phyloP scores from a whole-genome alignment of 768 basidiomycete genomes.

The Podaxis sp. region DNA sequence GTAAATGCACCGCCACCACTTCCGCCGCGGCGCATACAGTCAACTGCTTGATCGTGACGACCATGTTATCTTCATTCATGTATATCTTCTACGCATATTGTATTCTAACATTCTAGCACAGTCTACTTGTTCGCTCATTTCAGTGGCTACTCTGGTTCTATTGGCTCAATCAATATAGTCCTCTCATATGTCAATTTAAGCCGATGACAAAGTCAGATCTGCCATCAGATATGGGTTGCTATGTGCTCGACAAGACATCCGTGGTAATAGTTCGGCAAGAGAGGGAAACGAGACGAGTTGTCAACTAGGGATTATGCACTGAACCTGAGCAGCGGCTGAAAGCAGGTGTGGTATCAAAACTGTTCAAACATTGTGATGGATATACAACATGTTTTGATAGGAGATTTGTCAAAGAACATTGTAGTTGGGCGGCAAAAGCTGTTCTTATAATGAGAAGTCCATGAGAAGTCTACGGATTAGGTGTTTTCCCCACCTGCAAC shows the following conservation, averaged over 20 bases:
- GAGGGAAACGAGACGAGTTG: background rate
- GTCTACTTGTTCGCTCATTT: background rate
- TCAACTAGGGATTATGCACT: too few species aligned
- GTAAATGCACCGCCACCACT: slow-evolving; percentile 25
- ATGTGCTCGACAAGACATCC: background rate
- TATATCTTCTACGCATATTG: slow-evolving; percentile 11
- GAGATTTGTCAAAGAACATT: background rate
- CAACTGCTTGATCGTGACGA: slow-evolving; percentile 19
- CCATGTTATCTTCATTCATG: slow-evolving; percentile 1
- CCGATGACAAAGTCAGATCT: background rate
- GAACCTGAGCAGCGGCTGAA: background rate
- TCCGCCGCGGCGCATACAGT: slow-evolving; percentile 28
- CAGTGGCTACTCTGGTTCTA: background rate
- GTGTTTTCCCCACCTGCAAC: background rate
- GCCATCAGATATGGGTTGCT: slow-evolving; percentile 4
- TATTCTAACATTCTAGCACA: slow-evolving; percentile 4
- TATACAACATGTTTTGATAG: slow-evolving; percentile 2
- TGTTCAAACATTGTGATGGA: background rate
- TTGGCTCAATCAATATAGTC: background rate
- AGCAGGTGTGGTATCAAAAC: background rate
- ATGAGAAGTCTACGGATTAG: background rate
- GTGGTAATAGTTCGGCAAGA: background rate
- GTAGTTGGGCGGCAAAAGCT: background rate
- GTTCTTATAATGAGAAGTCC: background rate
- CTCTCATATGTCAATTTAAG: background rate